Evolutionary conservation across 345 rosid species (phyloP).

Genomic region (Punica granatum): DNA sequence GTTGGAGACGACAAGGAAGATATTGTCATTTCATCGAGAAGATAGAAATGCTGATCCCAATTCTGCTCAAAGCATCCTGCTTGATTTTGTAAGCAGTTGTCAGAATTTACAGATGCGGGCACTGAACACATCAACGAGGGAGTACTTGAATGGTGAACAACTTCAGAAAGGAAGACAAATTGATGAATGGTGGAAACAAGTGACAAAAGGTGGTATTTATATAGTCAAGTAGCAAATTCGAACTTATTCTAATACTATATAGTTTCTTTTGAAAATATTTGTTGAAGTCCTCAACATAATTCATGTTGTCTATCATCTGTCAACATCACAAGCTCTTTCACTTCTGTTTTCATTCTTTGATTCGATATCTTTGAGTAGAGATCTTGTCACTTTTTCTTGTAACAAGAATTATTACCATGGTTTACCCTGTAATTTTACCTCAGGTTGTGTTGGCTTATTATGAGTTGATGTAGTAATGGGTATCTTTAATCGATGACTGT

Average conservation of each 20-base stretch:
- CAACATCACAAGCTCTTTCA: neutral
- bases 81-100: slow-evolving; percentile 96
- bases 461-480: too few relatives aligned
- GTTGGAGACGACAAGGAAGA: slow-evolving; percentile 90
- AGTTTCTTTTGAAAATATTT: neutral
- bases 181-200: slow-evolving; percentile 98
- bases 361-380: neutral
- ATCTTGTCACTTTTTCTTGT: neutral
- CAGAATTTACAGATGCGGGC: slow-evolving; percentile 95
- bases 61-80: slow-evolving; percentile 86
- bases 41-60: slow-evolving; percentile 84
- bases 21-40: slow-evolving; percentile 91
- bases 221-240: neutral
- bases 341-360: neutral
- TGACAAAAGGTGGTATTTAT: slow-evolving; percentile 62
- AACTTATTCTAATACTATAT: neutral
- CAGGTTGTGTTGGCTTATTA: too few relatives aligned
- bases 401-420: neutral
- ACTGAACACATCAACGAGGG: slow-evolving; percentile 75
- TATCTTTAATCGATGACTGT: neutral
- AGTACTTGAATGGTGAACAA: slow-evolving; percentile 79
- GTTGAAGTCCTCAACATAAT: neutral
- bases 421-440: neutral
- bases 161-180: slow-evolving; percentile 94
- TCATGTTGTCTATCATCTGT: neutral